These are phyloP conservation scores for Tylopilus sp. DNA, from an alignment of 1,284 basidiomycete species.

Conservation along the genomic window DNA sequence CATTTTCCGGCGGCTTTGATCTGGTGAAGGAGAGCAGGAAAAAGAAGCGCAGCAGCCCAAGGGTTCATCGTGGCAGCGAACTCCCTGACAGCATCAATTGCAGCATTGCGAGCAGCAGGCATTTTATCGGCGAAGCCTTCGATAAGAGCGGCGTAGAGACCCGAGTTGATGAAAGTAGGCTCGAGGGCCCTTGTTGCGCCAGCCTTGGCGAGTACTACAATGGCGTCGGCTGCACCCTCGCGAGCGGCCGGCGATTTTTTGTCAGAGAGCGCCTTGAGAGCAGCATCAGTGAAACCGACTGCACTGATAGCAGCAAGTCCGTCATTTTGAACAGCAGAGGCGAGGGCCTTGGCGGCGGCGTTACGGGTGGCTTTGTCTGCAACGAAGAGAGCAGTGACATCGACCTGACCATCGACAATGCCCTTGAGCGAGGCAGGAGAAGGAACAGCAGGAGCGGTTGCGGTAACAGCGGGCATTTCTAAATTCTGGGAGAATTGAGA, in stretches of 20 bases:
- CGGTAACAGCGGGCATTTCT: slow-evolving; percentile 72
- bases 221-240: slow-evolving; percentile 77
- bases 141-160: slow-evolving; percentile 82
- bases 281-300: slow-evolving; percentile 76
- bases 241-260: slow-evolving; percentile 87
- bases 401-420: slow-evolving; percentile 54
- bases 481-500: slow-evolving; percentile 38
- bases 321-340: slow-evolving; percentile 75
- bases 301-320: slow-evolving; percentile 80
- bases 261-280: slow-evolving; percentile 84
- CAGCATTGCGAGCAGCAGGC: slow-evolving; percentile 79
- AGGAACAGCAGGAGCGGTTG: slow-evolving; percentile 45
- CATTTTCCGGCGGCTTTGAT: slow-evolving; percentile 98
- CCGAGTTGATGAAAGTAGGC: slow-evolving; percentile 82
- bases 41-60: slow-evolving; percentile 83
- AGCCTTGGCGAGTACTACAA: slow-evolving; percentile 70
- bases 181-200: slow-evolving; percentile 87
- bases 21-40: slow-evolving; percentile 90
- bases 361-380: slow-evolving; percentile 73
- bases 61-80: slow-evolving; percentile 85
- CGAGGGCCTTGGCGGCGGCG: slow-evolving; percentile 68
- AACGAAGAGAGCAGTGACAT: slow-evolving; percentile 65
- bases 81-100: slow-evolving; percentile 80
- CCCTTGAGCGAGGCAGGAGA: slow-evolving; percentile 66
- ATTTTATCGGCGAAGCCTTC: slow-evolving; percentile 94